phyloP scores from a whole-genome alignment of 345 rosid genomes.

The Syzygium aqueum region DNA sequence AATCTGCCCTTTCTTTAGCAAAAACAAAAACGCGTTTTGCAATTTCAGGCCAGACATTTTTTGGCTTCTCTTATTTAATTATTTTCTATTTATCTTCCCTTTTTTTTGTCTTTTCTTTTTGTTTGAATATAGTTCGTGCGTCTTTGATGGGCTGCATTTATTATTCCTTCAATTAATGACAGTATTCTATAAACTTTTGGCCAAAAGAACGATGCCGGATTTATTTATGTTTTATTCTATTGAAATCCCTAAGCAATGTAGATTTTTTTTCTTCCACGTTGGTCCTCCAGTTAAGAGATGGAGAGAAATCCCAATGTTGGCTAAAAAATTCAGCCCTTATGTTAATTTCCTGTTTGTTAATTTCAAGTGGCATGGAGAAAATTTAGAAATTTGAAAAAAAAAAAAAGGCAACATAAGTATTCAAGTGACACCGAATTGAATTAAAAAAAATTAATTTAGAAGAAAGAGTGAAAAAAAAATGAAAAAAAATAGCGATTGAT shows the following conservation, averaged over 20 bases:
- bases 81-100: neutral
- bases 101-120: neutral
- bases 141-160: neutral
- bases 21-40: neutral
- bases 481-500: neutral
- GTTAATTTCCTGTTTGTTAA: neutral
- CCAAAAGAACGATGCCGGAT: neutral
- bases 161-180: neutral
- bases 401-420: neutral
- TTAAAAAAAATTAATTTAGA: neutral
- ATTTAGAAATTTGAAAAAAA: neutral
- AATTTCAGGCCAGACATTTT: neutral
- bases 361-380: neutral
- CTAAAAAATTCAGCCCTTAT: neutral
- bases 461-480: neutral
- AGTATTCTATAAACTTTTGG: neutral
- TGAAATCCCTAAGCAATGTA: neutral
- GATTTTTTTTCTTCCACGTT: neutral
- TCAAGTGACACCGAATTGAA: accelerated
- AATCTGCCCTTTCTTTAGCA: neutral
- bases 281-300: neutral
- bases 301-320: neutral
- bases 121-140: neutral
- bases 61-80: neutral
- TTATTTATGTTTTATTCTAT: neutral